phyloP scores from a whole-genome alignment of 306 rosid species.

The Senna siamea region DNA sequence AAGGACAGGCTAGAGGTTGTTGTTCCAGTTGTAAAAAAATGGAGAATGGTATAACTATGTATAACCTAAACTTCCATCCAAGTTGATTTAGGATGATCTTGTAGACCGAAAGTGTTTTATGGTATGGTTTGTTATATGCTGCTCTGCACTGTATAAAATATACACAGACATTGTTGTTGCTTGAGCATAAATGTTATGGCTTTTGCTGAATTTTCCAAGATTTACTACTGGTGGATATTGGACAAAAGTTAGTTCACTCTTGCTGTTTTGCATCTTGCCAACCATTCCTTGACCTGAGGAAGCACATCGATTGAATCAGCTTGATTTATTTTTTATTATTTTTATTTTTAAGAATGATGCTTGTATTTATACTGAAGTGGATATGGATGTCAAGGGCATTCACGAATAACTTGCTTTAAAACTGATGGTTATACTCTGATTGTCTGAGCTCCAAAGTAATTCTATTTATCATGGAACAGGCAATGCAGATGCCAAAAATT shows the following conservation, averaged over 20 bases:
- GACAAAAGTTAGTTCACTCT: conserved; percentile 15
- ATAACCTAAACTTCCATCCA: conserved; percentile 21
- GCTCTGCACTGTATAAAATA: background rate
- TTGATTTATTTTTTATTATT: conserved; percentile 21
- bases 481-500: conserved; percentile 1
- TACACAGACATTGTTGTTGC: background rate
- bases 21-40: conserved; percentile 27
- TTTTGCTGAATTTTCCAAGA: conserved; percentile 23
- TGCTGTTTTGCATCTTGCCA: background rate
- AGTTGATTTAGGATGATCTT: background rate
- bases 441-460: background rate
- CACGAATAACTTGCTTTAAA: conserved; percentile 21
- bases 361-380: conserved; percentile 20
- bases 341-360: background rate
- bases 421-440: background rate
- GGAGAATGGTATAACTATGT: conserved; percentile 9
- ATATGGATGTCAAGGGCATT: conserved; percentile 17
- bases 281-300: conserved; percentile 7
- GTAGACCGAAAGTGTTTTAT: conserved; percentile 10
- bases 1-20: background rate
- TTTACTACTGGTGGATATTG: conserved; percentile 15
- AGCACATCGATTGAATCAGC: background rate
- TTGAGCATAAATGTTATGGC: background rate
- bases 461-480: conserved; percentile 15
- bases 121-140: background rate